Evolutionary conservation across 768 basidiomycete species (phyloP).

Genomic region (Arthromyces matolae): DNA sequence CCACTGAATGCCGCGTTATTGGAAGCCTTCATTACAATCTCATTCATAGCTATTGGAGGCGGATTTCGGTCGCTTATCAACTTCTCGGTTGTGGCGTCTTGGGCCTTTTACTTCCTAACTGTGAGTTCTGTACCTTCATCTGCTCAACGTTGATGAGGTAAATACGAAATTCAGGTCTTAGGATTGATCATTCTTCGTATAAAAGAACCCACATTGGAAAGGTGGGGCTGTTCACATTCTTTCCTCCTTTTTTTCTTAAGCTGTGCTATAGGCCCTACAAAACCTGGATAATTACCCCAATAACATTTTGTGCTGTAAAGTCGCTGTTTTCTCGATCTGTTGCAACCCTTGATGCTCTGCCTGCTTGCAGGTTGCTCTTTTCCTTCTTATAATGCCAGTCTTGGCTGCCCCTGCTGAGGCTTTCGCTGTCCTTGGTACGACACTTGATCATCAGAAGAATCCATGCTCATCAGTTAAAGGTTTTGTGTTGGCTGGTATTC

Average conservation of each 20-base stretch:
- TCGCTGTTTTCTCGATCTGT: conserved; percentile 1
- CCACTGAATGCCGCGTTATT: conserved; percentile 86
- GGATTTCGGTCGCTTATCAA: conserved; percentile 88
- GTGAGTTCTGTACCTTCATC: conserved; percentile 37
- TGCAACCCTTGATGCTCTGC: conserved; percentile 3
- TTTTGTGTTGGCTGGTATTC: conserved; percentile 76
- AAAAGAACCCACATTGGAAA: conserved; percentile 85
- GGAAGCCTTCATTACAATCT: conserved; percentile 68
- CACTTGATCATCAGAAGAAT: background rate
- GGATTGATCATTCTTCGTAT: conserved; percentile 84
- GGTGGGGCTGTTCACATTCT: conserved; percentile 30
- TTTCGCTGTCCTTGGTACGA: conserved; percentile 76
- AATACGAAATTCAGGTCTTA: conserved; percentile 52
- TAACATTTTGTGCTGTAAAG: conserved; percentile 83
- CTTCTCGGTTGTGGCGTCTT: conserved; percentile 83
- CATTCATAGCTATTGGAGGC: conserved; percentile 82
- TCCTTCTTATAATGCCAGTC: conserved; percentile 90
- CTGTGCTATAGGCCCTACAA: conserved; percentile 77
- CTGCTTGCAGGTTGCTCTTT: conserved; percentile 71
- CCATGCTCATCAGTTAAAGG: conserved; percentile 34
- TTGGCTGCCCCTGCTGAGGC: conserved; percentile 92
- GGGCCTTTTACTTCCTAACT: conserved; percentile 86
- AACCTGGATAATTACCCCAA: conserved; percentile 87
- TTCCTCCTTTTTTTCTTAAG: background rate
- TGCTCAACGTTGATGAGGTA: background rate